These are phyloP conservation scores for Cordyceps farinosa DNA, from an alignment of 2,329 filamentous ascomycete genomes.

Conservation along the genomic window DNA sequence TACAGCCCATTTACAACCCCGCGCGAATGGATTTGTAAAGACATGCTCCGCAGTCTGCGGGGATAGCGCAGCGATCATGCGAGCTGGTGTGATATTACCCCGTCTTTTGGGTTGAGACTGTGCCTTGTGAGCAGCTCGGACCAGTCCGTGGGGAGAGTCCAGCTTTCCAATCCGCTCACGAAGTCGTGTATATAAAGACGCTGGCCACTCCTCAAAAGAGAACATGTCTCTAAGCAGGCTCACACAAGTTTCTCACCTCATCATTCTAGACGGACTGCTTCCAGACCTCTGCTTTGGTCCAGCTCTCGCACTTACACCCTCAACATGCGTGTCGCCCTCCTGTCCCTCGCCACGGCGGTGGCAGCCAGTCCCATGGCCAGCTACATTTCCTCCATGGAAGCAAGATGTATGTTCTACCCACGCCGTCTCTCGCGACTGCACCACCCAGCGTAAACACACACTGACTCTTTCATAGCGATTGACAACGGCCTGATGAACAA, in stretches of 20 bases:
- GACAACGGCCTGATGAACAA: slow-evolving; percentile 32
- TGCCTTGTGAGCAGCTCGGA: not conserved
- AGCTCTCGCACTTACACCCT: not conserved
- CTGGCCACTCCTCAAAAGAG: not conserved
- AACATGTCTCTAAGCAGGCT: not conserved
- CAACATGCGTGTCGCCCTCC: slow-evolving; percentile 26
- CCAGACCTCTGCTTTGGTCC: not conserved
- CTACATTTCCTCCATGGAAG: slow-evolving; percentile 28
- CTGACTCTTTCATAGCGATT: slow-evolving; percentile 14
- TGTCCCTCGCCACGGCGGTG: slow-evolving; percentile 27
- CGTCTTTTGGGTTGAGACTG: not conserved
- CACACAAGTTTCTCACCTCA: not conserved
- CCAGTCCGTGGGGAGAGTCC: not conserved
- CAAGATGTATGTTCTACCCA: slow-evolving; percentile 30
- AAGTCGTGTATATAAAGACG: not conserved
- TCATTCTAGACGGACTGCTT: not conserved
- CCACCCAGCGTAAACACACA: not conserved
- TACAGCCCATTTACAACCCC: not conserved
- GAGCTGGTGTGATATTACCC: not conserved
- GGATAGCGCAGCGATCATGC: not conserved
- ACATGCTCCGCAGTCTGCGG: slow-evolving; percentile 1
- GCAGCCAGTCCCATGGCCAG: slow-evolving; percentile 26
- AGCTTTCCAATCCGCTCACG: not conserved
- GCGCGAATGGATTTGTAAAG: not conserved
- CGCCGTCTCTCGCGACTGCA: too few species aligned